phyloP scores from a whole-genome alignment of 495 filamentous ascomycete species.

The Thermothielavioides terrestris region DNA sequence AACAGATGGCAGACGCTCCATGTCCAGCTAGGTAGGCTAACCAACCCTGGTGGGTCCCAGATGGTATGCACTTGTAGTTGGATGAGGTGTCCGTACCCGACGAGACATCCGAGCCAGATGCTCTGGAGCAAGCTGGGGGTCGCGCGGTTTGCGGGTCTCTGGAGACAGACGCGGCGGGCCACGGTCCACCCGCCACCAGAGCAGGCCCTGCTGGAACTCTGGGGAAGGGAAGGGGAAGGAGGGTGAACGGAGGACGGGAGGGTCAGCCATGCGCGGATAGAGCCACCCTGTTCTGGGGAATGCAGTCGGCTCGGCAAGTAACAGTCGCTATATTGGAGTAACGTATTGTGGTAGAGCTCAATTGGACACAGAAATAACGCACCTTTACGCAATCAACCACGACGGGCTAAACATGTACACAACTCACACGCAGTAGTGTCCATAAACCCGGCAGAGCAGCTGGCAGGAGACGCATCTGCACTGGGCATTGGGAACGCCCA shows the following conservation, averaged over 20 bases:
- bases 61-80: not conserved
- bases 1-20: conserved; percentile 15
- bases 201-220: not conserved
- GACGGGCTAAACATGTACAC: not conserved
- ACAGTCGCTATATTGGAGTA: conserved; percentile 25
- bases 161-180: not conserved
- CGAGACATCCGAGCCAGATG: not conserved
- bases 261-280: conserved; percentile 1
- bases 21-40: conserved; percentile 34
- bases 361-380: conserved; percentile 31
- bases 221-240: conserved; percentile 1
- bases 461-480: no score
- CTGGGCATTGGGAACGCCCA: no score
- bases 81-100: not conserved
- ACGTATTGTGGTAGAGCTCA: conserved; percentile 30
- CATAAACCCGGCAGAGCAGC: not conserved
- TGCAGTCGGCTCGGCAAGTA: conserved; percentile 18
- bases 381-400: conserved; percentile 13
- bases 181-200: not conserved
- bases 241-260: not conserved
- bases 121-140: not conserved
- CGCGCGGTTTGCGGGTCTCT: not conserved
- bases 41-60: conserved; percentile 12
- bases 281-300: not conserved
- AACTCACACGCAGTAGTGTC: no score